These are phyloP conservation scores for Cardamine occulta DNA, from an alignment of 345 rosid genomes.

Conservation along the genomic window DNA sequence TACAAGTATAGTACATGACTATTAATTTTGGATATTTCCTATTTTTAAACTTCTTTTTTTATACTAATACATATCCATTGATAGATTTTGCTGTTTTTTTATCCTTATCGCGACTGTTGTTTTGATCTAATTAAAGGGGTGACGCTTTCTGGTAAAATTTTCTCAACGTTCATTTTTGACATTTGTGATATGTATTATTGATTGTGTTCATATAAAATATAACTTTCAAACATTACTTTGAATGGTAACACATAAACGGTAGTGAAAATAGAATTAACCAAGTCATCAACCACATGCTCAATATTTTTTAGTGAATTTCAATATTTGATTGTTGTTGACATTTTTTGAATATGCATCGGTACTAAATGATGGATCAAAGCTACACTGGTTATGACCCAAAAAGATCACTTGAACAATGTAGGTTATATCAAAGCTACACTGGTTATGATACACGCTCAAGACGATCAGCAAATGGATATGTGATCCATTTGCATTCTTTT, in stretches of 20 bases:
- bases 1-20: not conserved
- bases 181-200: constrained; percentile 2
- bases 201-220: not conserved
- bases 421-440: no score
- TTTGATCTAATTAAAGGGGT: constrained; percentile 10
- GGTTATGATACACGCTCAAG: no score
- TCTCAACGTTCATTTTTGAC: not conserved
- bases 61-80: not conserved
- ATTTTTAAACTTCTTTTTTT: constrained; percentile 11
- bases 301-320: not conserved
- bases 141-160: not conserved
- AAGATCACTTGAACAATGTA: no score
- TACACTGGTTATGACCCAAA: no score
- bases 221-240: not conserved
- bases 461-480: no score
- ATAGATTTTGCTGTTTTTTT: not conserved
- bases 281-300: not conserved
- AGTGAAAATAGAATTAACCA: not conserved
- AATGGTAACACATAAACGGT: not conserved
- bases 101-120: not conserved
- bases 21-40: not conserved
- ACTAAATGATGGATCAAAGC: no score
- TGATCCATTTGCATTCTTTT: no score
- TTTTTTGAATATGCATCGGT: no score
- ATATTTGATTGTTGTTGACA: no score